phyloP scores from a whole-genome alignment of 2,329 filamentous ascomycete genomes.

The Macrophomina phaseolina region DNA sequence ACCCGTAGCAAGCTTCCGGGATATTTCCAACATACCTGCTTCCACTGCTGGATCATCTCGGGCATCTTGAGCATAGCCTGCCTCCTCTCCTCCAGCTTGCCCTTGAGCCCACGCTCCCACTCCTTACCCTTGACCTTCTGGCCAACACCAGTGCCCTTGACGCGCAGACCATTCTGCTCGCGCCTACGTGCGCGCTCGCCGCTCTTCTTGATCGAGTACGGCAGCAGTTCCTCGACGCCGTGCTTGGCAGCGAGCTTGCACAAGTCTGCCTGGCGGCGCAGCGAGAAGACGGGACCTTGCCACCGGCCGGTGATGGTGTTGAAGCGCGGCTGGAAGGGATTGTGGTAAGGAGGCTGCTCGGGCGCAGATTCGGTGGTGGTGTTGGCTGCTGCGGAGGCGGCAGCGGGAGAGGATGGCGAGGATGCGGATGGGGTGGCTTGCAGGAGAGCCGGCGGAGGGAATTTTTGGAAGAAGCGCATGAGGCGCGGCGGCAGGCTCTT shows the following conservation, averaged over 20 bases:
- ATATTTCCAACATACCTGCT: conserved; percentile 68
- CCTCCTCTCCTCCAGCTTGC: conserved; percentile 84
- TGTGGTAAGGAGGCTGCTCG: conserved; percentile 61
- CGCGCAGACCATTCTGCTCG: conserved; percentile 78
- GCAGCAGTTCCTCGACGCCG: conserved; percentile 81
- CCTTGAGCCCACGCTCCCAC: conserved; percentile 85
- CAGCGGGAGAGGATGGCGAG: conserved; percentile 25
- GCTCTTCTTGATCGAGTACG: conserved; percentile 76
- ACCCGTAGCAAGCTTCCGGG: background rate
- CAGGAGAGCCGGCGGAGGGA: conserved; percentile 70
- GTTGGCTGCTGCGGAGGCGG: conserved; percentile 47
- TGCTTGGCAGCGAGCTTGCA: conserved; percentile 82
- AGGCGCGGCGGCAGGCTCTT: conserved; percentile 78
- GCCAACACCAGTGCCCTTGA: conserved; percentile 92
- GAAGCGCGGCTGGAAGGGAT: conserved; percentile 83
- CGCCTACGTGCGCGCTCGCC: conserved; percentile 62
- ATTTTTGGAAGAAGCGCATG: conserved; percentile 85
- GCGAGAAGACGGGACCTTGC: conserved; percentile 81
- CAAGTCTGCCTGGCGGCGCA: conserved; percentile 87
- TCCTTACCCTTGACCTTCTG: conserved; percentile 94
- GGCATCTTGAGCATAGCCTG: conserved; percentile 96
- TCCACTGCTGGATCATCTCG: conserved; percentile 88
- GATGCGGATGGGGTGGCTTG: conserved; percentile 39
- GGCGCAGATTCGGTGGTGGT: conserved; percentile 28
- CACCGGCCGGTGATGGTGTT: conserved; percentile 80